These are phyloP conservation scores for Sarcomyxa edulis DNA, from an alignment of 768 basidiomycete genomes.

Conservation along the genomic window DNA sequence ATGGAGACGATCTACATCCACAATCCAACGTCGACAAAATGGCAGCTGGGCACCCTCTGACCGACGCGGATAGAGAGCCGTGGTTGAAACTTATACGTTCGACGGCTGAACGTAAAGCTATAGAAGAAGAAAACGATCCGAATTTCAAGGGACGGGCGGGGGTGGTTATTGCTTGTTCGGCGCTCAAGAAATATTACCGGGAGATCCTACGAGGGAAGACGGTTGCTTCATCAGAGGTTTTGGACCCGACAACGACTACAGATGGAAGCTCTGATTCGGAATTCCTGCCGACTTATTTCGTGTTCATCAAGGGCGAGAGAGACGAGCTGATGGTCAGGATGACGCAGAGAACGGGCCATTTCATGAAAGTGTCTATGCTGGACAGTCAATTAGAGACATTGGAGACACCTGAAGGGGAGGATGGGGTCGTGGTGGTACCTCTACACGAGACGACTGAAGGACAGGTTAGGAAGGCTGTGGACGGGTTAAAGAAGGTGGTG, in stretches of 20 bases:
- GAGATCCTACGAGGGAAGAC: slow-evolving; percentile 66
- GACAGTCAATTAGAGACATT: slow-evolving; percentile 71
- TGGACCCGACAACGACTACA: slow-evolving; percentile 13
- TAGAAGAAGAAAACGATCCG: slow-evolving; percentile 2
- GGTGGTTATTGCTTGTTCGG: slow-evolving; percentile 83
- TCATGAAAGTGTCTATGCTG: slow-evolving; percentile 81
- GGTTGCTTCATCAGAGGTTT: slow-evolving; percentile 9
- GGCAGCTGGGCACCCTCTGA: slow-evolving; percentile 68
- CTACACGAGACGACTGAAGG: slow-evolving; percentile 46
- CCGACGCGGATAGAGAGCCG: slow-evolving; percentile 77
- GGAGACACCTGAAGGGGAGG: slow-evolving; percentile 65
- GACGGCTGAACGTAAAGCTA: slow-evolving; percentile 40
- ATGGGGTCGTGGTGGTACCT: slow-evolving; percentile 60
- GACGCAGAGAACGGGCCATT: slow-evolving; percentile 62
- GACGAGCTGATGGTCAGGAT: slow-evolving; percentile 60
- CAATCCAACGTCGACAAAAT: slow-evolving; percentile 83
- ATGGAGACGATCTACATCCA: slow-evolving; percentile 89
- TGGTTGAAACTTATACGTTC: slow-evolving; percentile 76
- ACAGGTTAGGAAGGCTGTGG: slow-evolving; percentile 46
- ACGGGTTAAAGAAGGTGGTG: slow-evolving; percentile 27
- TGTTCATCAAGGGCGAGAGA: slow-evolving; percentile 65
- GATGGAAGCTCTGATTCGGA: slow-evolving; percentile 17
- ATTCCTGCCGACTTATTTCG: slow-evolving; percentile 63
- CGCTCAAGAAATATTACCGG: slow-evolving; percentile 78
- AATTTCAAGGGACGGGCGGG: slow-evolving; percentile 26